Evolutionary conservation across 805 yeast genomes (phyloP), one percentile per base, ranked within the genome.

Genomic region (Zygoascus ofunaensis): DNA sequence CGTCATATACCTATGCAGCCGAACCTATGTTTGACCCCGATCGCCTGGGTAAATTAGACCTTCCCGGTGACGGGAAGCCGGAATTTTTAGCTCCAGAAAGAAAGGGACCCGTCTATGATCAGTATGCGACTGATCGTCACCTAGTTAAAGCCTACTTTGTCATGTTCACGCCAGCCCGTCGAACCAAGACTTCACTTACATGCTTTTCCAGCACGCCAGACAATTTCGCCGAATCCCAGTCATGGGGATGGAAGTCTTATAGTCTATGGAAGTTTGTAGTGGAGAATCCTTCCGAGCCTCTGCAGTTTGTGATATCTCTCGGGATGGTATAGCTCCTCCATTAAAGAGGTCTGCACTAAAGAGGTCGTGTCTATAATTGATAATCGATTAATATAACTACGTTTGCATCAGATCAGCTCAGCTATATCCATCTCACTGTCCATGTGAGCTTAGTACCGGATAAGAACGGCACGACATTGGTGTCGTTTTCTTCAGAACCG

Each of bases 371-470:
- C 3, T n/a, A 5, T 4, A 30, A n/a, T 30, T 17, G 17, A 4
- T 4, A 14, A n/a, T 17, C 17, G 4, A 34, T 34, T 34, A 21
- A 19, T 34, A 4, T 34, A 17, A 4, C 19, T 34, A 34, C 18
- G 15, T 8, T 17, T 34, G 36, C 36, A 34, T 34, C 15, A 34
- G n/a, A n/a, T n/a, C n/a, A n/a, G n/a, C n/a, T n/a, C 10, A n/a
- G 5, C 19, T 37, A 49, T 12, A 15, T 62, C 97, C 97, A 89
- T 63, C 81, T 83, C 4, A 77, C 73, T 7, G 76, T 62, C 87
- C 94, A 90, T 26, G 69, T 57, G 41, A 90, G 70, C 45, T 69
- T 72, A 43, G 82, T 78, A 15, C 95, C 95, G 5, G 96, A 87
- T 54, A 71, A 73, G 72, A 90, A 90, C 5, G 97, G 97, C 15